phyloP scores from a whole-genome alignment of 176 grass and related monocot species.

The Aechmea fasciata region DNA sequence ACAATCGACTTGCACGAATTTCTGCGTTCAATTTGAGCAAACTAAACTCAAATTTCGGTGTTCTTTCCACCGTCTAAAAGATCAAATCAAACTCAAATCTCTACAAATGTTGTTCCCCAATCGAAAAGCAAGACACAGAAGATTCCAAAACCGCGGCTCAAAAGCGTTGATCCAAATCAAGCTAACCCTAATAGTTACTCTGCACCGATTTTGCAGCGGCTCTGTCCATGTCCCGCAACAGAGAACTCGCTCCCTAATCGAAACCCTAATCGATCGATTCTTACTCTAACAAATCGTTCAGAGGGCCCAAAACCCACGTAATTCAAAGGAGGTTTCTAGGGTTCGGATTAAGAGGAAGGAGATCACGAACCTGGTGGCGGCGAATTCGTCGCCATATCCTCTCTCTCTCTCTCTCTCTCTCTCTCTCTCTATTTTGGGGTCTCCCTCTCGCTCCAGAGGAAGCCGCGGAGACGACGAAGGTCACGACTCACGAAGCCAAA shows the following conservation, averaged over 20 bases:
- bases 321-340: conserved; percentile 6
- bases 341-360: not conserved
- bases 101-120: no score
- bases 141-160: no score
- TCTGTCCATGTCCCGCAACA: not conserved
- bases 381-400: conserved; percentile 20
- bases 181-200: no score
- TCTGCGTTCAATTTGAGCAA: no score
- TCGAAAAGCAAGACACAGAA: no score
- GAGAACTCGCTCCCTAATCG: not conserved
- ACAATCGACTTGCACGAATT: no score
- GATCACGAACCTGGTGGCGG: conserved; percentile 22
- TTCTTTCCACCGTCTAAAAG: no score
- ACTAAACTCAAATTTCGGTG: no score
- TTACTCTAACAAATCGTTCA: not conserved
- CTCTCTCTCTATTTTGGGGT: conserved; percentile 2
- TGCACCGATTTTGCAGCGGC: not conserved
- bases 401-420: conserved; percentile 1
- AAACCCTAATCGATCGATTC: conserved; percentile 15
- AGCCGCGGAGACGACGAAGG: no score
- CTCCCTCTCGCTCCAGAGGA: not conserved
- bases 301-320: not conserved
- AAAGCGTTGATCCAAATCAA: no score
- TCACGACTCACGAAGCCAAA: no score
- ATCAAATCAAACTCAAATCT: no score